Conservation (phyloP, 1,139 yeast genomes). For the Yamadazyma aaseri region DNA sequence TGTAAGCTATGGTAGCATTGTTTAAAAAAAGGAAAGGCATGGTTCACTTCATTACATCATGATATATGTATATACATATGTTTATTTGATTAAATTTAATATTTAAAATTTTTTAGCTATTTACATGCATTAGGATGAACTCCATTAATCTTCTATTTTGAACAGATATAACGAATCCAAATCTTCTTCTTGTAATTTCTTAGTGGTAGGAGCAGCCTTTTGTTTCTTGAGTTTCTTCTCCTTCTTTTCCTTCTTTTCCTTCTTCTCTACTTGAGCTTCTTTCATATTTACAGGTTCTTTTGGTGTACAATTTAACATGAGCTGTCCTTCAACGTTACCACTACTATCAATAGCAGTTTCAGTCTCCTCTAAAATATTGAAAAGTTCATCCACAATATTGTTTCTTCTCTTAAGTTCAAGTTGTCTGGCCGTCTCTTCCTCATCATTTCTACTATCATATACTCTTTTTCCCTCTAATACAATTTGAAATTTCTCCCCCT, state of each 20-base stretch:
- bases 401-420: slow-evolving; percentile 33
- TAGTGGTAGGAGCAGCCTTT: slow-evolving; percentile 3
- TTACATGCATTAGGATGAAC: slow-evolving; percentile 7
- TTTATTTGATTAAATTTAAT: background rate
- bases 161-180: slow-evolving; percentile 43
- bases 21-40: slow-evolving; percentile 5
- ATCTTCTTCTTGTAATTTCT: slow-evolving; percentile 28
- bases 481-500: slow-evolving; percentile 35
- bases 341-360: slow-evolving; percentile 29
- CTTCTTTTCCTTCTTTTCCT: slow-evolving; percentile 18
- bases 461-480: slow-evolving; percentile 26
- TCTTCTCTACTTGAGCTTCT: slow-evolving; percentile 15
- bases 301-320: slow-evolving; percentile 22
- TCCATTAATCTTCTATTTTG: slow-evolving; percentile 35
- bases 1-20: slow-evolving; percentile 15
- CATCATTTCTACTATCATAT: slow-evolving; percentile 4
- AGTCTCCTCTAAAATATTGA: slow-evolving; percentile 27
- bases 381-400: slow-evolving; percentile 26
- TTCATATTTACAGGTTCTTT: slow-evolving; percentile 14
- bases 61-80: background rate
- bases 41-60: no score
- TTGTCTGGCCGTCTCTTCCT: slow-evolving; percentile 12
- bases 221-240: slow-evolving; percentile 10
- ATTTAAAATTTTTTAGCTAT: no score
- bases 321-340: slow-evolving; percentile 27